Base-by-base conservation (phyloP, 1,284 basidiomycete genomes). In the Ceratobasidium sp. region DNA sequence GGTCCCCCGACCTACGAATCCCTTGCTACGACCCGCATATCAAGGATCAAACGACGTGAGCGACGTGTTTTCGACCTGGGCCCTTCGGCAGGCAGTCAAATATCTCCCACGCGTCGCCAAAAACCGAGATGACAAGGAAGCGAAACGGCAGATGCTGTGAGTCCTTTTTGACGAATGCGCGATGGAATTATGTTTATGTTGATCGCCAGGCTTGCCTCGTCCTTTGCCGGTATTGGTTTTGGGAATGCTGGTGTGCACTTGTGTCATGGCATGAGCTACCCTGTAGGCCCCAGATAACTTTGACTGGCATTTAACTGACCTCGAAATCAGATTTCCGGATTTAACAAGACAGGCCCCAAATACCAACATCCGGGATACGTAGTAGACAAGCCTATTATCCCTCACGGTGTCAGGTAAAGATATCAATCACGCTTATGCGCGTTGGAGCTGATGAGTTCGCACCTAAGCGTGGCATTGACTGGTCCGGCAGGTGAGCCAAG, bases 51-150 rank as follows among this genome's bases (percentile, higher is more conserved):
- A 98, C 83, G 96, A 96, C 5, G 94, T 98, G 51, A 93, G 95
- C 5, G 96, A 98, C 81, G 94, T 98, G 71, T 98, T 98, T 84
- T 96, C 95, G 6, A 86, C 93, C 77, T 98, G 96, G 96, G 96
- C 97, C 3, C 84, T 98, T 75, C 89, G 91, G 80, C 93, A 95
- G 39, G 95, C 95, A 0, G 91, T 98, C 76, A 90, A 95, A 82
- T 92, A 95, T 80, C 88, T 98, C 27, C 97, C 96, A 22, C 88
- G 94, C 31, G 89, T 98, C 49, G 91, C 92, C 1, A 91, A 90
- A 80, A 89, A 98, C 80, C 87, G 85, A 8, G 86, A 79, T 39
- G 94, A 98, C 81, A 84, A 86, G 54, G 94, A 98, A 81, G 95
- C 96, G 16, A 88, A 94, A 78, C 86, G 88, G 13, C 93, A 97